These are phyloP conservation scores for Trichosporon ovoides DNA, from an alignment of 1,284 basidiomycete species.

Conservation along the genomic window DNA sequence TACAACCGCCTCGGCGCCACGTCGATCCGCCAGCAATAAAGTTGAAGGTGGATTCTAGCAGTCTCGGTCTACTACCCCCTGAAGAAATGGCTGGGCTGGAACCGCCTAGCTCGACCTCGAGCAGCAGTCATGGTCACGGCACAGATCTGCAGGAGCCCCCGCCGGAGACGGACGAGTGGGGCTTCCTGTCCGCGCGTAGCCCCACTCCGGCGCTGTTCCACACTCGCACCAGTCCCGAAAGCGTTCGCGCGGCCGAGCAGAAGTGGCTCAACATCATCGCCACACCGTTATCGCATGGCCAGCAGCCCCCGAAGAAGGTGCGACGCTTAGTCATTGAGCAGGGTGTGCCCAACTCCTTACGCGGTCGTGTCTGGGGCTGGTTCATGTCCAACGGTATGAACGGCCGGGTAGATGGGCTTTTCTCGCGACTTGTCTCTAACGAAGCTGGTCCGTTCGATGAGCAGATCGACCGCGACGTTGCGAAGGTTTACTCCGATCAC, in stretches of 20 bases:
- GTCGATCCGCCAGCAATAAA: slow-evolving; percentile 13
- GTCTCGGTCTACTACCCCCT: slow-evolving; percentile 6
- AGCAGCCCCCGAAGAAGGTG: slow-evolving; percentile 77
- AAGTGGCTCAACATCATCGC: slow-evolving; percentile 59
- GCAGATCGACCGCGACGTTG: slow-evolving; percentile 62
- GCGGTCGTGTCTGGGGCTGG: slow-evolving; percentile 74
- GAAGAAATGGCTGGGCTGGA: slow-evolving; percentile 8
- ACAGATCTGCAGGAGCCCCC: slow-evolving; percentile 9
- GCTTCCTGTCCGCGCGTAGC: slow-evolving; percentile 38
- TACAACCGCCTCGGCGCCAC: slow-evolving; percentile 27
- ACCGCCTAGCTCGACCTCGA: background rate
- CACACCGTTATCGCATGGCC: slow-evolving; percentile 59
- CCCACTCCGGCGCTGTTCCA: slow-evolving; percentile 40
- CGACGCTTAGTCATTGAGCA: slow-evolving; percentile 68
- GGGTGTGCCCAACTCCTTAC: slow-evolving; percentile 72
- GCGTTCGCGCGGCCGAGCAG: slow-evolving; percentile 35
- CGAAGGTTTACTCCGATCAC: slow-evolving; percentile 41
- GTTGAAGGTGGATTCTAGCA: slow-evolving; percentile 13
- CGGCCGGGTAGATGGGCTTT: slow-evolving; percentile 64
- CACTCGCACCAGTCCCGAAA: slow-evolving; percentile 25
- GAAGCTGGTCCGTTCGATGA: slow-evolving; percentile 55
- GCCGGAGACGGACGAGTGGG: slow-evolving; percentile 46
- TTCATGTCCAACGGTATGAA: slow-evolving; percentile 70
- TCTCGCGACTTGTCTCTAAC: slow-evolving; percentile 60
- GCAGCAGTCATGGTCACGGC: background rate